phyloP scores from a whole-genome alignment of 2,329 filamentous ascomycete species.

The Pseudopyricularia cyperi region DNA sequence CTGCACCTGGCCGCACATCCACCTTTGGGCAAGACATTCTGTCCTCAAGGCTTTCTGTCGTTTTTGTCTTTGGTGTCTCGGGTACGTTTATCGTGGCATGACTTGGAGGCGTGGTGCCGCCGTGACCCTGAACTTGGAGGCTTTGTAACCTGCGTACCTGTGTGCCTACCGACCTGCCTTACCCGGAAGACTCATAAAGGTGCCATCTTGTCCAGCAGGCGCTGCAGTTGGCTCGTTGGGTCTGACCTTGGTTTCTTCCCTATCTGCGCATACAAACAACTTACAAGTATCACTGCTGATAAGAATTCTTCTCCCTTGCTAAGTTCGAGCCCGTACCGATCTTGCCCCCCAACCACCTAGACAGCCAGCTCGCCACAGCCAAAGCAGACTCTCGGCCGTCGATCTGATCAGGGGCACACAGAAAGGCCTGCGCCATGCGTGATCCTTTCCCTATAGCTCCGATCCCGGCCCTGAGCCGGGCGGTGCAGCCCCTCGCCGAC shows the following conservation, averaged over 20 bases:
- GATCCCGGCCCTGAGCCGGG: conserved; percentile 40
- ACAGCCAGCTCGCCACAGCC: neutral
- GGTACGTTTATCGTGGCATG: neutral
- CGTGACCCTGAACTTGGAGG: neutral
- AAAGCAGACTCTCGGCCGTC: neutral
- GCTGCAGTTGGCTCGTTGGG: neutral
- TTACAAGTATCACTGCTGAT: neutral
- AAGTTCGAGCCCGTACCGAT: neutral
- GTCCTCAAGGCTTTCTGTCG: neutral
- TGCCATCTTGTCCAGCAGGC: neutral
- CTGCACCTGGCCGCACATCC: neutral
- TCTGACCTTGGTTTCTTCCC: neutral
- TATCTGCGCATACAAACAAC: neutral
- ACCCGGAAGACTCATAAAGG: neutral
- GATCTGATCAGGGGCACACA: neutral
- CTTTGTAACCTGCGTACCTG: neutral
- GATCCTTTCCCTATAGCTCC: conserved; percentile 58
- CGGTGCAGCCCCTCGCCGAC: conserved; percentile 52
- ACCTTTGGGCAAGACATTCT: neutral
- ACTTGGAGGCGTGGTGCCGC: neutral
- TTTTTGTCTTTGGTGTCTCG: neutral
- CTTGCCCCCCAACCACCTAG: neutral
- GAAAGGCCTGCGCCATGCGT: conserved; percentile 40
- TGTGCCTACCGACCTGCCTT: neutral
- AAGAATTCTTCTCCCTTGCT: neutral